Percentiles rank a stretch among this genome's conserved stretches.
These are phyloP conservation scores for Thymus quinquecostatus DNA, from an alignment of 257 asterid species.

Conservation along the genomic window DNA sequence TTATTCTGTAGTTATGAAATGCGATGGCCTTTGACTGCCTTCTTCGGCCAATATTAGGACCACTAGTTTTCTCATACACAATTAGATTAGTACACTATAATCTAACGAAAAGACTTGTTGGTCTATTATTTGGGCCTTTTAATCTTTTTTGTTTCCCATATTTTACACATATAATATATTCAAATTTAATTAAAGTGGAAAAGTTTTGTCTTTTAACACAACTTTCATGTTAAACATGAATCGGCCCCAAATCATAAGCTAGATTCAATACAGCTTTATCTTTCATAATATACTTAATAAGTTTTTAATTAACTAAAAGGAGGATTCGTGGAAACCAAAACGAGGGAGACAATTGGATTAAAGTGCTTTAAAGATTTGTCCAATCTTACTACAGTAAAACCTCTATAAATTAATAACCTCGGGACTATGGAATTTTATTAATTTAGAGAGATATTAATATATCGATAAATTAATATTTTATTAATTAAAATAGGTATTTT, in stretches of 20 bases:
- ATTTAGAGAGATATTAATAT: no score
- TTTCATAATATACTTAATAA: not conserved
- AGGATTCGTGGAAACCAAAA: conserved; percentile 27
- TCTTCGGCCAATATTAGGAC: conserved; percentile 28
- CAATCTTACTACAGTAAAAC: no score
- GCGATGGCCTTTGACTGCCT: conserved; percentile 38
- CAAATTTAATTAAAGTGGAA: conserved; percentile 26
- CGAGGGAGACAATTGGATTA: not conserved
- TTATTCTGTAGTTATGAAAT: not conserved
- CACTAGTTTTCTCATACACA: conserved; percentile 4
- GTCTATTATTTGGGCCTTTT: not conserved
- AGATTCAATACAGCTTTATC: conserved; percentile 31
- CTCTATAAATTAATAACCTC: no score
- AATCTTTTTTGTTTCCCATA: not conserved
- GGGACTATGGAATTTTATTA: no score
- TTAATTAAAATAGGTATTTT: no score
- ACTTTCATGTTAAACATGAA: conserved; percentile 36
- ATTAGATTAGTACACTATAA: not conserved
- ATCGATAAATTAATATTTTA: no score
- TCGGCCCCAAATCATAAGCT: conserved; percentile 19
- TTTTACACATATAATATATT: conserved; percentile 7
- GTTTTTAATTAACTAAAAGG: not conserved
- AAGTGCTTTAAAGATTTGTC: not conserved
- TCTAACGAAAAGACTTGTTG: not conserved
- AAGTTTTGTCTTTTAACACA: conserved; percentile 35